These are phyloP conservation scores for Penicillium manginii DNA, from an alignment of 495 filamentous ascomycete species.

Conservation along the genomic window DNA sequence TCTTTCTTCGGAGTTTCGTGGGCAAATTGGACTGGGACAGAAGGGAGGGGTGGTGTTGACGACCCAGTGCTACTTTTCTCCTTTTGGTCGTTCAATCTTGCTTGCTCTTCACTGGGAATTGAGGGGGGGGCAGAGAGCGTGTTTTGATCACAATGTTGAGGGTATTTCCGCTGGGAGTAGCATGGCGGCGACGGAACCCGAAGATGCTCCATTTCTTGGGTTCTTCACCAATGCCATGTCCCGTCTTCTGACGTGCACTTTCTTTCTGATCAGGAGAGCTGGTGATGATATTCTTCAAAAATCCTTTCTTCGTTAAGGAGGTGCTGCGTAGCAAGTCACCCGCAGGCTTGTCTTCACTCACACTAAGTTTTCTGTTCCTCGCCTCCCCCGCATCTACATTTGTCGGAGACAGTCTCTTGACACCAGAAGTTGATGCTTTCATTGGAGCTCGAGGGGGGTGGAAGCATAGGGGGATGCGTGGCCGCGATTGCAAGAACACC, in stretches of 20 bases:
- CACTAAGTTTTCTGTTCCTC: not conserved
- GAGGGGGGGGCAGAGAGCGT: slow-evolving; percentile 23
- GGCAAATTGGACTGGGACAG: slow-evolving; percentile 11
- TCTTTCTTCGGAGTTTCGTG: not conserved
- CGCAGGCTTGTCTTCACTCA: not conserved
- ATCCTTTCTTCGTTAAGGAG: slow-evolving; percentile 14
- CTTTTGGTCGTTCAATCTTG: not conserved
- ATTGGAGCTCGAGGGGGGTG: not conserved
- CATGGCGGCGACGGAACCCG: slow-evolving; percentile 27
- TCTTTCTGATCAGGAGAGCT: not conserved
- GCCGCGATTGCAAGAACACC: not conserved
- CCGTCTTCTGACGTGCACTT: not conserved
- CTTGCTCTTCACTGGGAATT: slow-evolving; percentile 14
- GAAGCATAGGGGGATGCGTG: not conserved
- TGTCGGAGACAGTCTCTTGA: not conserved
- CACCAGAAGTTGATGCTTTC: not conserved
- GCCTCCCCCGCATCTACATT: not conserved
- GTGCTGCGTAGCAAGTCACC: slow-evolving; percentile 12
- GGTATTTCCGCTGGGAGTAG: slow-evolving; percentile 11
- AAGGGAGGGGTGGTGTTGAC: slow-evolving; percentile 21
- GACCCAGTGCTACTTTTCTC: slow-evolving; percentile 13
- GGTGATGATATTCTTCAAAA: slow-evolving; percentile 8
- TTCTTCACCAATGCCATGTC: slow-evolving; percentile 11
- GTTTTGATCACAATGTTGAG: slow-evolving; percentile 9
- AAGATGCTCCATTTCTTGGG: slow-evolving; percentile 30